phyloP scores from a whole-genome alignment of 2,329 filamentous ascomycete species.

The Sordariomycetes sp. region DNA sequence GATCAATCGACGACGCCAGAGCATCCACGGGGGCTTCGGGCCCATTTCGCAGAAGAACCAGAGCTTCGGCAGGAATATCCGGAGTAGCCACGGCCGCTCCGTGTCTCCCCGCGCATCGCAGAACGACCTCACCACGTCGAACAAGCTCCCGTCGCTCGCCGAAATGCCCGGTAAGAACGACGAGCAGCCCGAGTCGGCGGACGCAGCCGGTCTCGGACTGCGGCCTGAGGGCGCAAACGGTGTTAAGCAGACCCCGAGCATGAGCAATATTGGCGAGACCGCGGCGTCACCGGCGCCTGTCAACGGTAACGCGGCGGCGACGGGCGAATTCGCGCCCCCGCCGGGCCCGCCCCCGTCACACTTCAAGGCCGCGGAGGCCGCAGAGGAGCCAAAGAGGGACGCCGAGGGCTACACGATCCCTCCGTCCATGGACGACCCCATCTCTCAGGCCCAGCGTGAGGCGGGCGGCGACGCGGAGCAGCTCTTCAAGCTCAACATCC shows the following conservation, averaged over 20 bases:
- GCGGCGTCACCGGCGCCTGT: conserved; percentile 15
- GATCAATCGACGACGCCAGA: conserved; percentile 52
- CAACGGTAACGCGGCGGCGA: conserved; percentile 34
- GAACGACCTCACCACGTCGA: conserved; percentile 41
- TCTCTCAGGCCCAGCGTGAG: conserved; percentile 62
- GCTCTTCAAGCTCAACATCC: conserved; percentile 68
- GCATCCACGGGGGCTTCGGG: conserved; percentile 48
- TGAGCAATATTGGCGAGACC: neutral
- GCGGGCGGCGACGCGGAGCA: conserved; percentile 41
- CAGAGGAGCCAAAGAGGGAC: conserved; percentile 39
- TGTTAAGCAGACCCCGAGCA: conserved; percentile 8
- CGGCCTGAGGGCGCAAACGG: conserved; percentile 33
- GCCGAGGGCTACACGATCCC: conserved; percentile 68
- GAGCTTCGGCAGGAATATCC: conserved; percentile 44
- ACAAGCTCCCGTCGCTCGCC: conserved; percentile 37
- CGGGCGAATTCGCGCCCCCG: conserved; percentile 37
- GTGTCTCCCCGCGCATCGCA: conserved; percentile 46
- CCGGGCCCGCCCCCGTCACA: conserved; percentile 36
- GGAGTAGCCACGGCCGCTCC: conserved; percentile 46
- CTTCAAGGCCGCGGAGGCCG: conserved; percentile 18
- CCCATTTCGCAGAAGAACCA: conserved; percentile 39
- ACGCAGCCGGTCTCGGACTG: conserved; percentile 7
- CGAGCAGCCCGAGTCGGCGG: neutral
- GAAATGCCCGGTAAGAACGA: conserved; percentile 31
- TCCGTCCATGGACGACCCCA: conserved; percentile 45